phyloP scores from a whole-genome alignment of 225 moss, liverwort and hornwort species.

The Neckera pumila region DNA sequence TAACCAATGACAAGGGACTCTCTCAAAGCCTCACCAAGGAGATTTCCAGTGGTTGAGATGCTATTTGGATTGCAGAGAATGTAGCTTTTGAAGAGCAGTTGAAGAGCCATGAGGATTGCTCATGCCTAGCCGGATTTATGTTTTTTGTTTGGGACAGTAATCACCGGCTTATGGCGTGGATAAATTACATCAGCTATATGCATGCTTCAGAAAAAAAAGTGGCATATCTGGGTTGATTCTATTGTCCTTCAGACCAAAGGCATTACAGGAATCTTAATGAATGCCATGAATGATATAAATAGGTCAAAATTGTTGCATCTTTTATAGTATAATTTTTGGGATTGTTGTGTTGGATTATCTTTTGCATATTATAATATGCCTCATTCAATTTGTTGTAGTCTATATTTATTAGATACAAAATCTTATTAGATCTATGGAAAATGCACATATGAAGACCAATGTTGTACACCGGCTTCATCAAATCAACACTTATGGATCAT shows the following conservation, averaged over 20 bases:
- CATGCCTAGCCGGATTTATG: background rate
- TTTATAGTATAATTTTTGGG: too few species aligned
- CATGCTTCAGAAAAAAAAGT: rapidly evolving
- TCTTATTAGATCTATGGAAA: background rate
- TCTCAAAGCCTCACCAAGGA: too few species aligned
- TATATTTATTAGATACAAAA: background rate
- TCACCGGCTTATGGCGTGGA: background rate
- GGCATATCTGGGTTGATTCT: rapidly evolving
- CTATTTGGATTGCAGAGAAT: too few species aligned
- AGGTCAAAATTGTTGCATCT: background rate
- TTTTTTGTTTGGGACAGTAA: background rate
- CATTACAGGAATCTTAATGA: background rate
- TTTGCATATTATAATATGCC: background rate
- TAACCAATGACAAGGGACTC: too few species aligned
- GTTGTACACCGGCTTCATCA: background rate
- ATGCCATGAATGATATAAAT: background rate
- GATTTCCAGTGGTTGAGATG: too few species aligned
- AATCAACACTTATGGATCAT: background rate
- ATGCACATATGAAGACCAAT: background rate
- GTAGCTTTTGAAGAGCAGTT: too few species aligned
- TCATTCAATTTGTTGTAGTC: background rate
- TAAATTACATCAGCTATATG: background rate
- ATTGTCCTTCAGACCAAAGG: background rate
- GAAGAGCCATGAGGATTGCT: too few species aligned
- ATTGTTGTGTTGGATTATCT: too few species aligned